phyloP scores from a whole-genome alignment of 2,329 filamentous ascomycete genomes.

The Davidsoniella neocaledoniae region DNA sequence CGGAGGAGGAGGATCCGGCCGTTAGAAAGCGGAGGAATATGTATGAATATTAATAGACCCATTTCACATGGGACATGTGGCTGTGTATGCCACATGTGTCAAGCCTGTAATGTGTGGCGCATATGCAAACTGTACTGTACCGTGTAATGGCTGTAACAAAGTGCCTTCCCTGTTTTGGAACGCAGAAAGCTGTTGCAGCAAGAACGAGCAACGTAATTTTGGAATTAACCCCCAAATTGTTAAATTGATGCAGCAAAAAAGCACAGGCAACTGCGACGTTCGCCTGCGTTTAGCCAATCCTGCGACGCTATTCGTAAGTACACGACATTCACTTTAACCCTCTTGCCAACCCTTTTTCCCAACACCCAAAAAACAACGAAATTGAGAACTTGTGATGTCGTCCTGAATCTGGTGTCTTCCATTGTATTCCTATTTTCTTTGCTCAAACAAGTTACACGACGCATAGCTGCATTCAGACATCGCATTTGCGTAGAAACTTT shows the following conservation, averaged over 20 bases:
- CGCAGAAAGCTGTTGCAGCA: too few relatives aligned
- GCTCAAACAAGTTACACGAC: neutral
- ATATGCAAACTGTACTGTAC: too few relatives aligned
- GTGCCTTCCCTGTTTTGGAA: too few relatives aligned
- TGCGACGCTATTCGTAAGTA: conserved; percentile 3
- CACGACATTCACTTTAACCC: conserved; percentile 5
- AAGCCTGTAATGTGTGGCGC: too few relatives aligned
- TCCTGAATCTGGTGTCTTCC: too few relatives aligned
- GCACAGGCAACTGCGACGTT: neutral
- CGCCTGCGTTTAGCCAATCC: conserved; percentile 4
- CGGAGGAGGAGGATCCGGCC: neutral
- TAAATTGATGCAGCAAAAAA: neutral
- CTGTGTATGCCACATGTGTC: neutral
- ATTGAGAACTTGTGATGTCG: too few relatives aligned
- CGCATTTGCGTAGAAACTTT: too few relatives aligned
- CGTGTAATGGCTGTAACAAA: too few relatives aligned
- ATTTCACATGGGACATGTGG: conserved; percentile 7
- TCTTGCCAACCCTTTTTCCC: neutral
- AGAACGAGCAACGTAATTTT: too few relatives aligned
- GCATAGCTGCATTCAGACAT: neutral
- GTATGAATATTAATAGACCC: conserved; percentile 4
- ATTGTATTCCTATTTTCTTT: too few relatives aligned
- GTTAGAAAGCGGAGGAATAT: neutral
- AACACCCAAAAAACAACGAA: too few relatives aligned
- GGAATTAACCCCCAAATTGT: neutral